Evolutionary conservation across 2,329 filamentous ascomycete genomes (phyloP), one percentile per base, ranked within the genome.

Genomic region (Talaromyces amestolkiae): DNA sequence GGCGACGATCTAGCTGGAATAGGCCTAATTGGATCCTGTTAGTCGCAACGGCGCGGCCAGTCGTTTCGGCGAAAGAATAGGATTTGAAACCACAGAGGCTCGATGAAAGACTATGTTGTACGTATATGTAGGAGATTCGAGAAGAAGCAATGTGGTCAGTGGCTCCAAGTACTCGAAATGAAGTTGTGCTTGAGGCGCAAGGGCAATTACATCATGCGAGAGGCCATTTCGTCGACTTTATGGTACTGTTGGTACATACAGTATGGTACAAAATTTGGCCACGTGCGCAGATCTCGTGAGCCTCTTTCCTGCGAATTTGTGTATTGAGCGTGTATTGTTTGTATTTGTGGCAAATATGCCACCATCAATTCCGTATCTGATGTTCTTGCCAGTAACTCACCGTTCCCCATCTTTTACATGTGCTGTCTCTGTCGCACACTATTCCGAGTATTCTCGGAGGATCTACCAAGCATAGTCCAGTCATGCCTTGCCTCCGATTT

Each of bases 41-140:
- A 47, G 27, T 54, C n/a, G 41, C 51, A 58, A 63, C 61, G 61
- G 51, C 61, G 61, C 31, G 51, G 39, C 61, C 61, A 58, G 37
- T 63, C 61, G 53, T 58, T 27, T 56, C 17, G 17, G 37, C 41
- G 39, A 37, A 37, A n/a, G 31, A 47, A 24, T 41, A 24, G 11
- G 31, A 10, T 15, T 41, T 56, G 41, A 63, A 63, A 56, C 61
- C 3, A 15, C 33, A 22, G 11, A 24, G 7, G 6, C 22, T 11
- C 33, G n/a, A 56, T 11, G 31, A 22, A 13, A 13, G n/a, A 9
- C 19, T 10, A 10, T 37, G 31, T 11, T 37, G 53, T 39, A 15
- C 31, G 19, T 37, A 37, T 39, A 37, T 56, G 53, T 56, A 22
- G 17, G 31, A 56, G 33, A 15, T 19, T 39, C 11, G 4, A 35